These are phyloP conservation scores for Pulveroboletus frians DNA, from an alignment of 768 basidiomycete genomes.

Conservation along the genomic window DNA sequence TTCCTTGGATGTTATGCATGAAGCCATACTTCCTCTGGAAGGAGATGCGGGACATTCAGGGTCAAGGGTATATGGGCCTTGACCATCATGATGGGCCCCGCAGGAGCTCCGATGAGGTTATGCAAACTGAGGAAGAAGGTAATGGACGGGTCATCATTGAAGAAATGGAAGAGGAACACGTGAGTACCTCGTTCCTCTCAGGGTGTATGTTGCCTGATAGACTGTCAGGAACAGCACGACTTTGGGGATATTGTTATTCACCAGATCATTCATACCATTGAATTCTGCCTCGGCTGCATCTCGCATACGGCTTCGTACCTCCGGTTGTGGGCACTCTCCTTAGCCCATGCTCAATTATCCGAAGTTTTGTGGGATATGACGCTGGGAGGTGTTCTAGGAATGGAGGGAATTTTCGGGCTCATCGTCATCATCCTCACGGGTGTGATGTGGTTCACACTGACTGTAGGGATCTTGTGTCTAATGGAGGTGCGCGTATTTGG, in stretches of 20 bases:
- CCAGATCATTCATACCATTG: conserved; percentile 98
- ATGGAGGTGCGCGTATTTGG: conserved; percentile 74
- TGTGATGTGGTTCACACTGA: conserved; percentile 74
- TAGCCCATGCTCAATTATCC: conserved; percentile 96
- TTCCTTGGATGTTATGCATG: conserved; percentile 89
- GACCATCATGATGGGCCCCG: conserved; percentile 53
- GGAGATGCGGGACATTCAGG: conserved; percentile 80
- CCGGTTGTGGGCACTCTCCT: conserved; percentile 94
- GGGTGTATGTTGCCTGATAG: conserved; percentile 3
- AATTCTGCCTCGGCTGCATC: conserved; percentile 98
- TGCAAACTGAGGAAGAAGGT: conserved; percentile 80
- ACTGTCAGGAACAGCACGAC: conserved; percentile 71
- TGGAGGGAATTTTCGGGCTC: conserved; percentile 60
- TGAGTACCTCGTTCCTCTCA: conserved; percentile 36
- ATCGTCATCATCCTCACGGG: conserved; percentile 45
- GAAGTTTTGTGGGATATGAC: conserved; percentile 94
- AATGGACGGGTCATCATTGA: conserved; percentile 71
- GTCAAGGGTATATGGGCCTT: conserved; percentile 77
- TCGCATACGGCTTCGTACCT: conserved; percentile 94
- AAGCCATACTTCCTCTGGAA: conserved; percentile 92
- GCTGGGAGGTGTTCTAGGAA: conserved; percentile 54
- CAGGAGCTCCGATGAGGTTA: conserved; percentile 52
- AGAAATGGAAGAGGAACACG: conserved; percentile 64
- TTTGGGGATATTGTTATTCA: conserved; percentile 94
- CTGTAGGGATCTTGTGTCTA: conserved; percentile 76